Conservation (phyloP, 1,284 basidiomycete species). For the Ustilago hordei region DNA sequence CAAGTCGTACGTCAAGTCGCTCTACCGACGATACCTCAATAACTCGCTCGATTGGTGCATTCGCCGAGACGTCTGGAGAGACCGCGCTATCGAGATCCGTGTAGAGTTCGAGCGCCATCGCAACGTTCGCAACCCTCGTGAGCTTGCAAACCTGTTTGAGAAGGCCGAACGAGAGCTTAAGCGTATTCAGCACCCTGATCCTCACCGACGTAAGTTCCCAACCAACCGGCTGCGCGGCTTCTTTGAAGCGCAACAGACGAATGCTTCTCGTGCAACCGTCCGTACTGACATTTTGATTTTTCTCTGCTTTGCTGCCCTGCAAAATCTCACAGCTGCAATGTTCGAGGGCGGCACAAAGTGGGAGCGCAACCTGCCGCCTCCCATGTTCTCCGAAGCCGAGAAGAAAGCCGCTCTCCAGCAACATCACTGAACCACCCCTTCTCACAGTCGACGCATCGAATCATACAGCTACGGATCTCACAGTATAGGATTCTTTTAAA, state of each 20-base stretch:
- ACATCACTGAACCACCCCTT: slow-evolving; percentile 24
- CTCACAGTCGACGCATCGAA: not conserved
- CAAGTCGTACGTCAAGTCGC: slow-evolving; percentile 86
- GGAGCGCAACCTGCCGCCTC: slow-evolving; percentile 61
- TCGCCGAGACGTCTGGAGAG: slow-evolving; percentile 85
- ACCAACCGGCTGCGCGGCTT: not conserved
- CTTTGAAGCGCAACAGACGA: not conserved
- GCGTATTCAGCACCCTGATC: slow-evolving; percentile 83
- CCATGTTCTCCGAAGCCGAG: slow-evolving; percentile 66
- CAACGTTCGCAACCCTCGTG: slow-evolving; percentile 86
- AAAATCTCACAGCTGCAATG: slow-evolving; percentile 56
- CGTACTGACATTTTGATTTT: slow-evolving; percentile 10
- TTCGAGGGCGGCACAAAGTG: slow-evolving; percentile 69
- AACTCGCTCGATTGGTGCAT: slow-evolving; percentile 91
- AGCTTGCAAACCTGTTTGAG: slow-evolving; percentile 82
- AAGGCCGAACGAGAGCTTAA: slow-evolving; percentile 84
- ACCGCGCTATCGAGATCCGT: slow-evolving; percentile 83
- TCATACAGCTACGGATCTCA: not conserved
- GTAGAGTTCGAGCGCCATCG: slow-evolving; percentile 94
- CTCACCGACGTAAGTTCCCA: slow-evolving; percentile 81
- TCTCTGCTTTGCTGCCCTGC: not conserved
- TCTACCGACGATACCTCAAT: slow-evolving; percentile 86
- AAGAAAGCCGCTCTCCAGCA: slow-evolving; percentile 66
- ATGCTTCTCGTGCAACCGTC: not conserved
- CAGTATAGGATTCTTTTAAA: not conserved